Evolutionary conservation across 305 asterid genomes (phyloP), one percentile per base, ranked within the genome.

Genomic region (Coffea humblotiana): DNA sequence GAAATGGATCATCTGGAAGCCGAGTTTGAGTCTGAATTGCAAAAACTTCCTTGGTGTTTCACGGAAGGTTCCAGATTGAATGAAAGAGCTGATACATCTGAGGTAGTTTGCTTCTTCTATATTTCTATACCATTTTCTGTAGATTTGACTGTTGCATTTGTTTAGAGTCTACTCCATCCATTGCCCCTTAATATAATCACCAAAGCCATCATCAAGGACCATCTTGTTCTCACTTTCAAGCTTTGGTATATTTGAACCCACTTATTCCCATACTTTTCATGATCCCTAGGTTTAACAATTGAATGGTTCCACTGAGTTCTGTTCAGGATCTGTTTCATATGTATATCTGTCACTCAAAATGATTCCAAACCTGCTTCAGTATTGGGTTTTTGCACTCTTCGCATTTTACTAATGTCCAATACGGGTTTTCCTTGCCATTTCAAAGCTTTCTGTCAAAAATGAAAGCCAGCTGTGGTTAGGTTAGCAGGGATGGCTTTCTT

Each of bases 1-100:
- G 96, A 90, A 84, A 88, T 94, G 91, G 92, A 91, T 86, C 90
- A 82, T 78, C 81, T 94, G 80, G 97, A 90, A 89, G 92, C 92
- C n/a, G 97, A 92, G 86, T 88, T 94, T 0, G 91, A 90, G 77
- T 87, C 85, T 1, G 97, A 94, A 81, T 83, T 94, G 21, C 90
- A 88, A 80, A 94, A 92, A 85, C 94, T 94, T 82, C 96, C 92
- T 2, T 87, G 87, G 90, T 84, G 81, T 78, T 81, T 80, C 37
- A 78, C 79, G 11, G 94, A 88, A 82, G 82, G 85, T 77, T 88
- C 82, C 11, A 82, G 86, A 78, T 80, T 87, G 43, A 89, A 87
- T 71, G 90, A 77, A 83, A 81, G 84, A 80, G 40, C 82, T 74
- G 85, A 84, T 64, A 25, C 56, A 72, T 84, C 54, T 56, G 80